A percentile compares a stretch with the other conserved stretches of the same genome.
phyloP scores from a whole-genome alignment of 2,329 filamentous ascomycete species.

The Cadophora gregata region DNA sequence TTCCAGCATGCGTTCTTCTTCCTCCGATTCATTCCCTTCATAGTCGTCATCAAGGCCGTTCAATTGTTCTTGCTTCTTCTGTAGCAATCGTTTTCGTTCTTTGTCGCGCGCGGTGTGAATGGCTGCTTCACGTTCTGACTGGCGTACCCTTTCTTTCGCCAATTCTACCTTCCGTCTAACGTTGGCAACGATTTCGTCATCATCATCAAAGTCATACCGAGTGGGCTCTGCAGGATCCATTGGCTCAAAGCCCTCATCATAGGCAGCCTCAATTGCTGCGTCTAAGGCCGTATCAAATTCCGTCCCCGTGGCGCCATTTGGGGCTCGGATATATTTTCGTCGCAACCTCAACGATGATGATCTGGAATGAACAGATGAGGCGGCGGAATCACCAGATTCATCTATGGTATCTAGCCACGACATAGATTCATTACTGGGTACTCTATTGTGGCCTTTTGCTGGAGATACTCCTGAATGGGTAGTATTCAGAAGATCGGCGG shows the following conservation, averaged over 20 bases:
- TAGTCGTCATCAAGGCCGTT: conserved; percentile 63
- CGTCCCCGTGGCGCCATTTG: conserved; percentile 78
- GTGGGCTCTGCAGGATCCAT: conserved; percentile 51
- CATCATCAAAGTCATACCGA: conserved; percentile 47
- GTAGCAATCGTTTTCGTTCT: conserved; percentile 54
- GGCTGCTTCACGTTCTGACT: conserved; percentile 73
- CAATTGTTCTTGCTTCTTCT: conserved; percentile 33
- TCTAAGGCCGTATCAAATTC: conserved; percentile 95
- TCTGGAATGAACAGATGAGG: conserved; percentile 81
- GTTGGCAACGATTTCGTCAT: conserved; percentile 56
- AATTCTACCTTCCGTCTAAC: conserved; percentile 72
- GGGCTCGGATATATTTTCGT: conserved; percentile 70
- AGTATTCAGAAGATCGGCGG: conserved; percentile 40
- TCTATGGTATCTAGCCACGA: conserved; percentile 96
- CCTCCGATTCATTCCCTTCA: conserved; percentile 69
- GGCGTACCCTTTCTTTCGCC: conserved; percentile 75
- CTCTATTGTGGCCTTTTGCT: conserved; percentile 55
- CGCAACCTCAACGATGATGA: conserved; percentile 73
- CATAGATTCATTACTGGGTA: conserved; percentile 78
- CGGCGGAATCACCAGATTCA: conserved; percentile 81
- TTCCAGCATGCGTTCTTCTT: conserved; percentile 78
- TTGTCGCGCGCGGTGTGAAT: conserved; percentile 65
- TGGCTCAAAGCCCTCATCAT: conserved; percentile 88
- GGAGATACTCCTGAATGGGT: conserved; percentile 47
- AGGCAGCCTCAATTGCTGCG: conserved; percentile 94